Evolutionary conservation across 2,329 filamentous ascomycete species (phyloP), one percentile per base, ranked within the genome.

Genomic region (Coleophoma crateriformis): DNA sequence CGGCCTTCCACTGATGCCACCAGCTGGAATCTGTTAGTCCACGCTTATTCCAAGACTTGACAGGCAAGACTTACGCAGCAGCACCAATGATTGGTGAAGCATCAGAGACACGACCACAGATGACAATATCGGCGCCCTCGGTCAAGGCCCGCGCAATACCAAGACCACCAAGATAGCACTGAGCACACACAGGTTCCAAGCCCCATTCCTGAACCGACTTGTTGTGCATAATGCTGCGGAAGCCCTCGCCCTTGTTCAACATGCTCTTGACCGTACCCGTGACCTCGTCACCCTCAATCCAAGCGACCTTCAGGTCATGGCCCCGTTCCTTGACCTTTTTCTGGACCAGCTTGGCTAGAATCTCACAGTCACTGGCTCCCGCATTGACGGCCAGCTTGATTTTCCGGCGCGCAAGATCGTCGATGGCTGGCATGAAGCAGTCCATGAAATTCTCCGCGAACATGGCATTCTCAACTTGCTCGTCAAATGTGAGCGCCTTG

Each of bases 331-430:
- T 13, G 39, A 19, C 19, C 50, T 49, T 43, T 34, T 47, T 35
- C 43, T 46, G 46, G 15, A 35, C 45, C n/a, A 33, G 19, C 43
- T 41, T 46, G 32, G 71, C 70, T n/a, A 80, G 58, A 1, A 68
- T 71, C 48, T 68, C 67, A 0, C 76, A 75, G 53, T 79, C 74
- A 14, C 73, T 66, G 4, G 72, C 74, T 2, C 77, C 77, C 4
- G 76, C 76, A 58, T 79, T 79, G 43, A 77, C 66, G 37, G 76
- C 67, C 12, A 79, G 67, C 50, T 73, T 75, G 60, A 78, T 77
- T 0, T 66, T 55, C 49, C 74, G 69, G 44, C 71, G 61, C 2
- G 68, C 68, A 20, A 79, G 64, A 4, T 74, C 59, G 10, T 74
- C 66, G 7, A 80, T 44, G 19, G 51, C 50, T 10, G 51, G 50